These are phyloP conservation scores for Euptelea pleiosperma DNA, from an alignment of 164 flowering plant species.

Conservation along the genomic window DNA sequence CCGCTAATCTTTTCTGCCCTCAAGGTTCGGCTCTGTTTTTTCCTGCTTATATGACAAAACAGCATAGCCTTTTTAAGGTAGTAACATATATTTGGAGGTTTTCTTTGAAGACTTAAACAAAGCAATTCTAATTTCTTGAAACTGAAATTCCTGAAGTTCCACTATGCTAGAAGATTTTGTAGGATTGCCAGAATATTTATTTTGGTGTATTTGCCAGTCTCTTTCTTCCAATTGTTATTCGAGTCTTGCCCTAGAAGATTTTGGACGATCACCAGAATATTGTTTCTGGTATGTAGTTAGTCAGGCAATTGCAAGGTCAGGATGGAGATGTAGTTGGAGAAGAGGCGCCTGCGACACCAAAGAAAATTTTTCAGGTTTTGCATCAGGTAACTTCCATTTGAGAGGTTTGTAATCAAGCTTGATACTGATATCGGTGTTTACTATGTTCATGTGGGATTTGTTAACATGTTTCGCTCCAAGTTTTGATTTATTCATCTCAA, in stretches of 20 bases:
- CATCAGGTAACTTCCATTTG: constrained; percentile 54
- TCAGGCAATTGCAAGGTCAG: constrained; percentile 72
- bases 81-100: background rate
- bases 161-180: background rate
- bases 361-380: constrained; percentile 88
- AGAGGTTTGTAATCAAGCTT: too few relatives aligned
- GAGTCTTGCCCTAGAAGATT: too few relatives aligned
- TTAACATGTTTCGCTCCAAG: too few relatives aligned
- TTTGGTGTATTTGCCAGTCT: too few relatives aligned
- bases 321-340: constrained; percentile 85
- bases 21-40: constrained; percentile 36
- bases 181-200: background rate
- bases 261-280: too few relatives aligned
- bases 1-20: constrained; percentile 57
- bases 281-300: constrained; percentile 49
- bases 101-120: background rate
- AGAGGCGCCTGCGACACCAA: constrained; percentile 74
- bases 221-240: too few relatives aligned
- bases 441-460: too few relatives aligned
- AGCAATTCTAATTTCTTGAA: background rate
- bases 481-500: too few relatives aligned
- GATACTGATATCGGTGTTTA: too few relatives aligned
- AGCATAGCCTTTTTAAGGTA: too few relatives aligned
- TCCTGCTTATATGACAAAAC: too few relatives aligned
- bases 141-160: background rate